phyloP scores from a whole-genome alignment of 148 eudicot species.

The Rhododendron molle region DNA sequence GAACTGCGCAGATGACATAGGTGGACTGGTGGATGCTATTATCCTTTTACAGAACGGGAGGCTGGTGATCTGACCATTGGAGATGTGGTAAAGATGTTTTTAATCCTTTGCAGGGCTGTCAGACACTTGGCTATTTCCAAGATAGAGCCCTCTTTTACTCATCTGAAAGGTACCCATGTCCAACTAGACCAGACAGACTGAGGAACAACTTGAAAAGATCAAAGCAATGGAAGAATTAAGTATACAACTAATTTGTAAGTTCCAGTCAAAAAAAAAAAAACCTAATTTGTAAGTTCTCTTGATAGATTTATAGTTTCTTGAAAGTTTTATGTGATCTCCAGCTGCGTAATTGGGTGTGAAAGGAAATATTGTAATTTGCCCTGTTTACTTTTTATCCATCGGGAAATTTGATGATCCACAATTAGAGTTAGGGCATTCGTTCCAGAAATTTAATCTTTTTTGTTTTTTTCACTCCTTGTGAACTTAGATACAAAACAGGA shows the following conservation, averaged over 20 bases:
- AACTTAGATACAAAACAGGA: background rate
- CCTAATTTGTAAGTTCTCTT: constrained; percentile 10
- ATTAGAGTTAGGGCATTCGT: background rate
- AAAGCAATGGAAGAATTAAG: background rate
- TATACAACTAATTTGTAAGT: constrained; percentile 13
- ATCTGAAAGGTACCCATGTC: constrained; percentile 7
- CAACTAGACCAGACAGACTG: constrained; percentile 8
- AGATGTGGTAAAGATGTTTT: constrained; percentile 20
- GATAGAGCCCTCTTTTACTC: background rate
- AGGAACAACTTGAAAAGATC: constrained; percentile 1
- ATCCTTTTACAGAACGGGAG: constrained; percentile 17
- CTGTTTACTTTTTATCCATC: background rate
- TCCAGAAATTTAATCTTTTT: background rate
- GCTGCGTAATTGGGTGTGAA: background rate
- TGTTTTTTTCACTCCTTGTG: background rate
- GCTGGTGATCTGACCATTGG: constrained; percentile 20
- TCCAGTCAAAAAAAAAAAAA: no score
- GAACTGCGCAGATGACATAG: constrained; percentile 5
- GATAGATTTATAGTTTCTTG: background rate
- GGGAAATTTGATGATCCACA: background rate
- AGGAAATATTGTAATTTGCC: background rate
- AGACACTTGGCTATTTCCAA: constrained; percentile 1
- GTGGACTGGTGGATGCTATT: constrained; percentile 14
- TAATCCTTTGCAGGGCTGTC: constrained; percentile 14
- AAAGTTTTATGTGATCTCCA: background rate